Percentiles rank a stretch among this genome's conserved stretches.
phyloP scores from a whole-genome alignment of 495 filamentous ascomycete species.

The Neurospora intermedia region DNA sequence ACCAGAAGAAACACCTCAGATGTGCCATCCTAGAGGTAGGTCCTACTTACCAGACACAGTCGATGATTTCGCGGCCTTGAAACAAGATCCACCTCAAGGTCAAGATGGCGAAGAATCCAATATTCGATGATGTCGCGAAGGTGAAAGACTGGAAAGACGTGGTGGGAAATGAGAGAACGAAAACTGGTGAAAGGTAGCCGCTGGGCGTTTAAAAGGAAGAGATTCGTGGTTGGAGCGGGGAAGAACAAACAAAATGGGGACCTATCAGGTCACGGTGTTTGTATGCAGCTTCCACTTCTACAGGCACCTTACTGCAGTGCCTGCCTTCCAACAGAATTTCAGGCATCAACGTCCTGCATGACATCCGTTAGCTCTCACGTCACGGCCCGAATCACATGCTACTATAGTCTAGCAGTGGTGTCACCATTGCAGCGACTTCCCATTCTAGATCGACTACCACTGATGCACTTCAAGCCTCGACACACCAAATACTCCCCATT shows the following conservation, averaged over 20 bases:
- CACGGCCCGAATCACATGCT: neutral
- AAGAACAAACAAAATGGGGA: too few species aligned
- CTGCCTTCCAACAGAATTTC: neutral
- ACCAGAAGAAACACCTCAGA: neutral
- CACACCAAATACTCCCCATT: neutral
- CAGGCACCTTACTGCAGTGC: too few species aligned
- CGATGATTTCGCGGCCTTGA: neutral
- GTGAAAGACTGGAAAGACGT: neutral
- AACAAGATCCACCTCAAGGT: neutral
- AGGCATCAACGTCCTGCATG: neutral
- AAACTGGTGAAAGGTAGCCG: neutral
- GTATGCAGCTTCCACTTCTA: too few species aligned
- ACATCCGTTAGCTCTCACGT: neutral
- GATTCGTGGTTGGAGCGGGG: neutral
- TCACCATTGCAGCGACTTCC: neutral
- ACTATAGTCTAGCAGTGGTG: rapidly evolving
- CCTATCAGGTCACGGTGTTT: too few species aligned
- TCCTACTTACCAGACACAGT: neutral
- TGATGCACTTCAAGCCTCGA: neutral
- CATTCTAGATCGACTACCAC: neutral
- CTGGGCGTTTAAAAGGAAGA: neutral
- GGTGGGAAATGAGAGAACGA: neutral
- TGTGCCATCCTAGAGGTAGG: too few species aligned
- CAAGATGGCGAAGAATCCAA: neutral
- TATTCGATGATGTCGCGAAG: neutral